A percentile compares a stretch with the other conserved stretches of the same genome.
Conservation (phyloP, 179 eudicot species). For the Spinacia oleracea region DNA sequence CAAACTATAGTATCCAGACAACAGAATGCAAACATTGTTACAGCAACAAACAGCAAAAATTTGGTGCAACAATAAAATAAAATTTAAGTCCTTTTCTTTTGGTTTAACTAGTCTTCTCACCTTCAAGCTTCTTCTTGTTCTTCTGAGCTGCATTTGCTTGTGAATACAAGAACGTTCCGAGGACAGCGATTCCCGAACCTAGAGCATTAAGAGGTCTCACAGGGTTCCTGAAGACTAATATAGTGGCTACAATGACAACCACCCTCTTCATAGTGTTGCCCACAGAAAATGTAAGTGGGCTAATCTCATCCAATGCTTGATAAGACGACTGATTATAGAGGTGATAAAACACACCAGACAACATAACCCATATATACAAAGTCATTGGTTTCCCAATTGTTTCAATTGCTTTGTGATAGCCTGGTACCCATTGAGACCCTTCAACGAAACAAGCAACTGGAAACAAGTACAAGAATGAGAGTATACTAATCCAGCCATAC, state of each 20-base stretch:
- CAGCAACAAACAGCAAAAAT: conserved; percentile 4
- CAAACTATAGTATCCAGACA: not conserved
- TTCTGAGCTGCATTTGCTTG: conserved; percentile 65
- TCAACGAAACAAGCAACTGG: conserved; percentile 77
- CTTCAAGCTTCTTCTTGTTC: conserved; percentile 50
- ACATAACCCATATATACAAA: conserved; percentile 67
- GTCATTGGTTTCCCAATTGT: conserved; percentile 53
- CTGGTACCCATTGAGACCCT: conserved; percentile 77
- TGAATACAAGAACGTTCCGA: conserved; percentile 84
- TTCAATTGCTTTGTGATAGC: conserved; percentile 67
- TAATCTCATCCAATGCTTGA: conserved; percentile 82
- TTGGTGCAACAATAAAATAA: not conserved
- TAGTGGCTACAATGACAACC: conserved; percentile 78
- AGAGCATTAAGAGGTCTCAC: conserved; percentile 78
- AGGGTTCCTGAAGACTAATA: conserved; percentile 82
- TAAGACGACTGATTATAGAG: conserved; percentile 82
- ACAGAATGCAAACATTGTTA: conserved; percentile 8
- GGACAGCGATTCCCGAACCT: conserved; percentile 73
- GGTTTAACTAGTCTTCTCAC: conserved; percentile 48
- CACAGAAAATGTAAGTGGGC: conserved; percentile 83
- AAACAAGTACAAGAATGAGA: conserved; percentile 66
- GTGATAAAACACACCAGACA: conserved; percentile 88
- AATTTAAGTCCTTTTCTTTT: not conserved
- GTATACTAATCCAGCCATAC: conserved; percentile 75
- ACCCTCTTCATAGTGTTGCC: conserved; percentile 94